phyloP scores from a whole-genome alignment of 495 filamentous ascomycete genomes.

The Trichoderma parareesei region DNA sequence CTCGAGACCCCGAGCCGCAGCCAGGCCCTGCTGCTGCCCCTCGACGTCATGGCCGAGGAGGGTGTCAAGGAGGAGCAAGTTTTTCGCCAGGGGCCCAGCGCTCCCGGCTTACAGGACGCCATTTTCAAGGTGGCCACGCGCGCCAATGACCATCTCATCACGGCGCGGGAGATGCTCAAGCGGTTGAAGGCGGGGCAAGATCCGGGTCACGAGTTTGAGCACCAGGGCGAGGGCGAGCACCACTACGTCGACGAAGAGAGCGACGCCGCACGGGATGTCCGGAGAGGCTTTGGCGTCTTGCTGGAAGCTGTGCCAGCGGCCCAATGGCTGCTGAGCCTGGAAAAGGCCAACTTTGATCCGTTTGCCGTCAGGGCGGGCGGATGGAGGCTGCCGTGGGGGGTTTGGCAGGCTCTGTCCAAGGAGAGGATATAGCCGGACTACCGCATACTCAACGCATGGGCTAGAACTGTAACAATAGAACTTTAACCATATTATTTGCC shows the following conservation, averaged over 20 bases:
- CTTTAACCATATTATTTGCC: too few species aligned
- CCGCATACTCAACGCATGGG: neutral
- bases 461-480: too few species aligned
- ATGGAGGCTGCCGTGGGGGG: conserved; percentile 83
- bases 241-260: conserved; percentile 39
- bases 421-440: neutral
- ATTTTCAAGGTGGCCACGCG: conserved; percentile 87
- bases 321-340: conserved; percentile 68
- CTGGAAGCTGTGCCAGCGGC: conserved; percentile 70
- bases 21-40: conserved; percentile 53
- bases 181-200: conserved; percentile 63
- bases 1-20: conserved; percentile 27
- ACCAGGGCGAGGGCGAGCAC: conserved; percentile 70
- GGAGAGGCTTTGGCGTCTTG: conserved; percentile 65
- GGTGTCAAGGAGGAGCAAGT: conserved; percentile 83
- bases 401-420: conserved; percentile 61
- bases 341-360: conserved; percentile 74
- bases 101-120: conserved; percentile 74
- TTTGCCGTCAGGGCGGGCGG: conserved; percentile 54
- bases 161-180: conserved; percentile 81
- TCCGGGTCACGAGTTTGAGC: conserved; percentile 79
- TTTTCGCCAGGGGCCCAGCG: conserved; percentile 65
- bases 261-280: conserved; percentile 39
- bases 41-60: conserved; percentile 80
- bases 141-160: conserved; percentile 92